phyloP scores from a whole-genome alignment of 169 alveolate genomes.

The Eimeria brunetti region DNA sequence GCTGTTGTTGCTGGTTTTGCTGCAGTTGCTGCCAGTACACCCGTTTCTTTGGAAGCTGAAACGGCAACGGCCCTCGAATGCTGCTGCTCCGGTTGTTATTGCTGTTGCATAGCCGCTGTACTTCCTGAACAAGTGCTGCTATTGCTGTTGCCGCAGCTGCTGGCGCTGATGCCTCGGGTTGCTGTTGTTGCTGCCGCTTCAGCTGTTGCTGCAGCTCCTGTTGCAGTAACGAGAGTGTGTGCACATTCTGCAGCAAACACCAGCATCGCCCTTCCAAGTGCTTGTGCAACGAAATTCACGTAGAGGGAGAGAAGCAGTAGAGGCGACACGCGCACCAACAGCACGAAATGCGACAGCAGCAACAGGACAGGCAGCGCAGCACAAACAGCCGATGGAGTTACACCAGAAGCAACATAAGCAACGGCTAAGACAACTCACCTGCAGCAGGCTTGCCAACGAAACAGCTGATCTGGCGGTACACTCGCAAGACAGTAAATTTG shows the following conservation, averaged over 20 bases:
- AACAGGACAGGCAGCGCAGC: not conserved
- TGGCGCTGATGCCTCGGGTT: constrained; percentile 39
- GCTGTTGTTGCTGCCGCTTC: constrained; percentile 14
- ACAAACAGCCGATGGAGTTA: not conserved
- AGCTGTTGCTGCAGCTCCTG: constrained; percentile 35
- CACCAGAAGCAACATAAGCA: not conserved
- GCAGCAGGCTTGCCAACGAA: constrained; percentile 20
- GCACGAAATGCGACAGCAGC: not conserved
- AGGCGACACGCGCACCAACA: not conserved
- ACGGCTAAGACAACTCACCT: not conserved
- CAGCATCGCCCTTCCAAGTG: not conserved
- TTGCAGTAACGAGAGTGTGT: not conserved
- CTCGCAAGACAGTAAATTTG: not conserved
- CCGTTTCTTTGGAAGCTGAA: constrained; percentile 30
- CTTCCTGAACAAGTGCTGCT: constrained; percentile 31
- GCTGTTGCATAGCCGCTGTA: not conserved
- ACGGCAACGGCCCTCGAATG: not conserved
- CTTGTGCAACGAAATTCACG: not conserved
- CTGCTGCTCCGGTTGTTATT: not conserved
- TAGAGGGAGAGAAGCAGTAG: not conserved
- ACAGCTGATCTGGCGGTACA: not conserved
- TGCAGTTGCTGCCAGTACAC: constrained; percentile 3
- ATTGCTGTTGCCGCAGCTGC: constrained; percentile 45
- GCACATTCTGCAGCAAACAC: constrained; percentile 34
- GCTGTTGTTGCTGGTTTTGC: not conserved